These are phyloP conservation scores for Dioscorea cayenensis DNA, from an alignment of 116 monocot genomes.

Conservation along the genomic window DNA sequence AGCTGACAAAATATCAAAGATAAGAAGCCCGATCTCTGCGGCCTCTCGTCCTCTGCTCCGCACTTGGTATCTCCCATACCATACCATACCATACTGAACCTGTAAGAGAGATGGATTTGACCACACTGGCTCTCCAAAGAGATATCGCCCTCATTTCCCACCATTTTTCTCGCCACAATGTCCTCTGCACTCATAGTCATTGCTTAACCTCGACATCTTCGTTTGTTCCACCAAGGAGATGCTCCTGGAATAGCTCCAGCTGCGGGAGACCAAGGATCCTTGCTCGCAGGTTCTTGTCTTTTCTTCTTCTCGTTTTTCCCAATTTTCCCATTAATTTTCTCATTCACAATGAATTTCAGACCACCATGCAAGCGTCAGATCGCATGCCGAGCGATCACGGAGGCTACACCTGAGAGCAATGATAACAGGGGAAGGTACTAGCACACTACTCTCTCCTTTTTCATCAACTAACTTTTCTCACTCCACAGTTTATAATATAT, in stretches of 20 bases:
- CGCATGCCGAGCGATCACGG: slow-evolving; percentile 9
- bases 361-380: background rate
- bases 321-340: background rate
- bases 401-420: slow-evolving; percentile 31
- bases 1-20: too few species aligned
- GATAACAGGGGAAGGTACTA: slow-evolving; percentile 7
- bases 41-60: too few species aligned
- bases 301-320: background rate
- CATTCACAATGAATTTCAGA: background rate
- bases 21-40: too few species aligned
- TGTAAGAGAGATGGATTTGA: too few species aligned
- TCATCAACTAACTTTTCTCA: background rate
- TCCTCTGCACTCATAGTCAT: background rate
- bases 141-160: background rate
- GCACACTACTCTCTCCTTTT: background rate
- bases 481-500: background rate
- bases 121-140: background rate
- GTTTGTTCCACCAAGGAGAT: background rate
- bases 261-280: background rate
- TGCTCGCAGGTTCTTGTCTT: background rate
- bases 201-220: background rate
- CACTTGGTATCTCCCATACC: too few species aligned
- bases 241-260: background rate
- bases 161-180: background rate
- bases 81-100: too few species aligned